Conservation (phyloP, 176 grass and related monocot genomes). For the Themeda triandra region DNA sequence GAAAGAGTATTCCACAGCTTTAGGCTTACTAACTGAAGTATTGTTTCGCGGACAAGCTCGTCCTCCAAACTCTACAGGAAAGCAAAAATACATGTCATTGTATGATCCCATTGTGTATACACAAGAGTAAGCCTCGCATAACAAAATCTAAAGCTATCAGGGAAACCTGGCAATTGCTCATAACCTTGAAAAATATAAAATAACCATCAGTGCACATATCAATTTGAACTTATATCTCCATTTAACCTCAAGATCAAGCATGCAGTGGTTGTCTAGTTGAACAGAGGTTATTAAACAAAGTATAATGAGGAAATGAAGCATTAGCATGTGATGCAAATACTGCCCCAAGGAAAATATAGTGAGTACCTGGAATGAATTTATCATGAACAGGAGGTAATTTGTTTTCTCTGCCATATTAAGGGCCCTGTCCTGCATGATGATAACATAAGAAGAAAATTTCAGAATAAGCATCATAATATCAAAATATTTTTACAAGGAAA, state of each 20-base stretch:
- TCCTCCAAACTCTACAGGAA: conserved; percentile 86
- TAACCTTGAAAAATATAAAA: background rate
- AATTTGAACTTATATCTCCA: conserved; percentile 8
- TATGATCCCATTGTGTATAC: background rate
- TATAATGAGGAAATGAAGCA: background rate
- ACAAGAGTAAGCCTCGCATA: background rate
- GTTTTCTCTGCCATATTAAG: conserved; percentile 87
- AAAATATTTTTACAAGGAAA: conserved; percentile 2
- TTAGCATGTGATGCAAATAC: conserved; percentile 3
- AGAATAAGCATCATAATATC: background rate
- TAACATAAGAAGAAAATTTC: conserved; percentile 13
- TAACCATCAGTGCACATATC: background rate
- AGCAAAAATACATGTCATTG: conserved; percentile 1
- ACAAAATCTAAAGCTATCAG: background rate
- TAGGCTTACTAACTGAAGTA: conserved; percentile 89
- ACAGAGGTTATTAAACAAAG: background rate
- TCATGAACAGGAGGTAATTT: conserved; percentile 95
- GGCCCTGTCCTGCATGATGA: conserved; percentile 59
- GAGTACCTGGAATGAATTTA: conserved; percentile 94
- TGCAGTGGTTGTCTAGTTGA: background rate
- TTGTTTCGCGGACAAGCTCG: conserved; percentile 85
- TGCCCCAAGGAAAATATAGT: background rate
- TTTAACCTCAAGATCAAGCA: background rate
- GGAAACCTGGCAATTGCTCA: background rate
- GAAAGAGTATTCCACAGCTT: conserved; percentile 89